Evolutionary conservation across 768 basidiomycete genomes (phyloP), one percentile per base, ranked within the genome.

Genomic region (Vararia minispora): DNA sequence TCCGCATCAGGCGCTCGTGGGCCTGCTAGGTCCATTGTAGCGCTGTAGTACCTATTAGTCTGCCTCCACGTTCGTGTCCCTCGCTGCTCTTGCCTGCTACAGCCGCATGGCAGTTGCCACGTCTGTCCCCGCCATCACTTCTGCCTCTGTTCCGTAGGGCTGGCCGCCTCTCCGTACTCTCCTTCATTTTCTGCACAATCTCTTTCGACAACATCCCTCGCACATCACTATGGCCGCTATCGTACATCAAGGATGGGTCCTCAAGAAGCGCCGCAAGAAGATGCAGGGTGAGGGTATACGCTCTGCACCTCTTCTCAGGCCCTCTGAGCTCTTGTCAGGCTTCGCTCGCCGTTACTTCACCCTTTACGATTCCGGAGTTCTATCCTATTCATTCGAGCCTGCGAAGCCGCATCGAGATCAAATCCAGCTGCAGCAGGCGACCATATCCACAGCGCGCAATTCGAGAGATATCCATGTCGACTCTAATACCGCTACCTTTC

Each of bases 221-320:
- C 41, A 5, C n/a, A n/a, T n/a, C n/a, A n/a, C n/a, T n/a, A n/a
- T n/a, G n/a, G 25, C 28, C 18, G 50, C 48, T 22, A 52, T 75
- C 35, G 45, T 81, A 4, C 66, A 61, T 35, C 69, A 83, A 49
- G 86, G 86, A 61, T 89, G 84, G 84, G 60, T 88, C 5, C 65
- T 89, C 44, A 89, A 89, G 64, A 90, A 90, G 61, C 66, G 86
- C 48, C 65, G 86, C 46, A 87, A 85, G 68, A 85, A 74, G 63
- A 79, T 88, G 80, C 87, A 89, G 65, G 86, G 86, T 78, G 48
- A 30, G 34, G n/a, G 14, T 21, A 23, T 26, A 24, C n/a, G 22
- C 18, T n/a, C 18, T 23, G 29, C 37, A 25, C 16, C 29, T 28
- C 17, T 12, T n/a, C 7, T n/a, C n/a, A n/a, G n/a, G 28, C 13